Evolutionary conservation across 257 asterid species (phyloP).

Genomic region (Penstemon eatonii): DNA sequence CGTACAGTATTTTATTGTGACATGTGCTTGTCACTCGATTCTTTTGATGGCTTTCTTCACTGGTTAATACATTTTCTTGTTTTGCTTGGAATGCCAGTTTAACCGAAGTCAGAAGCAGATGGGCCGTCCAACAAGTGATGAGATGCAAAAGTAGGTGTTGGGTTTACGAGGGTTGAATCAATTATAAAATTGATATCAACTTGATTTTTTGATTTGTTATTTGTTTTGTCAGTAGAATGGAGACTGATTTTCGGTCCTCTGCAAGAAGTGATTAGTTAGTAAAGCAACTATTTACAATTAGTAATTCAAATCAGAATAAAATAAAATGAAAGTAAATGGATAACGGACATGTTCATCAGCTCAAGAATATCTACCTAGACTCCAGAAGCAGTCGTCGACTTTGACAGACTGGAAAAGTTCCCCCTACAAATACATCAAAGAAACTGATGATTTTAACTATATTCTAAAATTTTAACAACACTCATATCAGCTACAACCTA

Average conservation of each 20-base stretch:
- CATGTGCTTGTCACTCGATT: not conserved
- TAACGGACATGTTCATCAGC: not conserved
- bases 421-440: conserved; percentile 51
- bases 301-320: not conserved
- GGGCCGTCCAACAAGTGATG: conserved; percentile 81
- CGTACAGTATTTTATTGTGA: not conserved
- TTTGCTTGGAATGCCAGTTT: conserved; percentile 10
- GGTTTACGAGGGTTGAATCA: too few species aligned
- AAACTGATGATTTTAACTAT: not conserved
- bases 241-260: conserved; percentile 79
- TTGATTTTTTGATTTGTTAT: too few species aligned
- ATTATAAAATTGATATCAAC: too few species aligned
- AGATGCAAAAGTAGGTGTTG: conserved; percentile 76
- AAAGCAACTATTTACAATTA: not conserved
- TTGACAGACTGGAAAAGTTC: conserved; percentile 63
- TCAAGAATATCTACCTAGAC: conserved; percentile 53
- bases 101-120: conserved; percentile 65
- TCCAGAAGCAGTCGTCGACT: conserved; percentile 88
- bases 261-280: conserved; percentile 13
- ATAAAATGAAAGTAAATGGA: not conserved
- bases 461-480: too few species aligned
- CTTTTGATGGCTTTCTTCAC: not conserved
- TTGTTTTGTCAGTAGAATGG: conserved; percentile 74
- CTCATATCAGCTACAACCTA: too few species aligned
- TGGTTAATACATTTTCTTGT: not conserved